Conservation (phyloP, 2,329 filamentous ascomycete species). For the Drechslerella coelobrocha region DNA sequence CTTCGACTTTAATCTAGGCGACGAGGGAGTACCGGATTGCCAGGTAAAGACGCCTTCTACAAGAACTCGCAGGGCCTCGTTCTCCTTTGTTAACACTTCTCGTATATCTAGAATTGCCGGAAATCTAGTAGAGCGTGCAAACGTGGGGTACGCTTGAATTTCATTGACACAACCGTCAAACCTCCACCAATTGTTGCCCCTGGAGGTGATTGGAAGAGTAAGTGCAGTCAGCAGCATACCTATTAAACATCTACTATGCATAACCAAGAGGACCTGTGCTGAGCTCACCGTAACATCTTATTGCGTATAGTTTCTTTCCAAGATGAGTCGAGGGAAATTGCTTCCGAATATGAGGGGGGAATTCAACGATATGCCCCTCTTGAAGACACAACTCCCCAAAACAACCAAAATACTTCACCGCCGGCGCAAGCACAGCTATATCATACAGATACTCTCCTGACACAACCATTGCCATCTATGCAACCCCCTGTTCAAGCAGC, state of each 20-base stretch:
- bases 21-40: constrained; percentile 54
- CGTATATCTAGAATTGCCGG: constrained; percentile 72
- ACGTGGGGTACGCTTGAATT: constrained; percentile 85
- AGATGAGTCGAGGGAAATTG: constrained; percentile 88
- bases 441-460: constrained; percentile 24
- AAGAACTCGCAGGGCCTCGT: neutral
- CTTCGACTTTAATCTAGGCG: constrained; percentile 39
- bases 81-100: constrained; percentile 4
- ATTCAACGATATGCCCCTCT: constrained; percentile 72
- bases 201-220: constrained; percentile 71
- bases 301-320: constrained; percentile 72
- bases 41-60: constrained; percentile 43
- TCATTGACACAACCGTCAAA: constrained; percentile 81
- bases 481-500: constrained; percentile 26
- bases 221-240: constrained; percentile 13
- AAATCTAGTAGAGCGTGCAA: constrained; percentile 88
- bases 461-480: constrained; percentile 42
- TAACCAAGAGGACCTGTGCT: constrained; percentile 10
- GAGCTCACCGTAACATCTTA: constrained; percentile 34
- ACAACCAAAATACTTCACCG: constrained; percentile 53
- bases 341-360: constrained; percentile 86
- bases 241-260: neutral
- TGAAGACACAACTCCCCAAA: constrained; percentile 58
- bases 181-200: constrained; percentile 69
- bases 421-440: constrained; percentile 54